phyloP scores from a whole-genome alignment of 1,284 basidiomycete species.

The Agroathelia rolfsii region DNA sequence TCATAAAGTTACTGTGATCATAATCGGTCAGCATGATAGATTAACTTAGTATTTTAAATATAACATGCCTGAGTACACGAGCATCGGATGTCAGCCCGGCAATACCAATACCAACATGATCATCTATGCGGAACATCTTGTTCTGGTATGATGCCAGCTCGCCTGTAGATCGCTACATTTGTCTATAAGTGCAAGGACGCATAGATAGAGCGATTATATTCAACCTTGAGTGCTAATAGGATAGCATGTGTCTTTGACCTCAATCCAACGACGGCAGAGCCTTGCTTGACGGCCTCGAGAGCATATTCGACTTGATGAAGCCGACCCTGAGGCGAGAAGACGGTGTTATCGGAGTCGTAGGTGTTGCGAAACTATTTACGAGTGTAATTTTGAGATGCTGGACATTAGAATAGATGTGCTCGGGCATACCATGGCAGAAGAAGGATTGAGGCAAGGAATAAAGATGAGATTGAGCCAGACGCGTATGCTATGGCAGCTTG shows the following conservation, averaged over 20 bases:
- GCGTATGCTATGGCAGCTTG: constrained; percentile 4
- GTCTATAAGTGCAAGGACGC: constrained; percentile 5
- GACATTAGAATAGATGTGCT: too few relatives aligned
- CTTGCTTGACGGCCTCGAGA: constrained; percentile 98
- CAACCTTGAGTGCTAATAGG: constrained; percentile 85
- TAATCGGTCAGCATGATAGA: not conserved
- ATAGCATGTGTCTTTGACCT: constrained; percentile 94
- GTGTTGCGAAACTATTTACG: constrained; percentile 83
- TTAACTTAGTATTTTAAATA: constrained; percentile 5
- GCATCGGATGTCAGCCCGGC: constrained; percentile 97
- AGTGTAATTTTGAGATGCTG: too few relatives aligned
- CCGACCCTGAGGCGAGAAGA: constrained; percentile 88
- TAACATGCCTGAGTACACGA: constrained; percentile 79
- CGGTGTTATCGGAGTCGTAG: constrained; percentile 94
- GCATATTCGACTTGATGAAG: constrained; percentile 98
- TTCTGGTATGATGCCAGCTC: constrained; percentile 98
- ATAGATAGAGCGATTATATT: constrained; percentile 8
- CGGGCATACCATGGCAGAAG: too few relatives aligned
- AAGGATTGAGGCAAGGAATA: too few relatives aligned
- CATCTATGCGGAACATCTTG: constrained; percentile 99
- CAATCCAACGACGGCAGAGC: constrained; percentile 94
- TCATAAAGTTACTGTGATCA: constrained; percentile 91
- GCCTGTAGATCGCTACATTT: constrained; percentile 89
- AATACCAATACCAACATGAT: constrained; percentile 98
- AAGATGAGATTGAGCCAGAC: constrained; percentile 3